Percentiles rank a stretch among this genome's conserved stretches.
phyloP scores from a whole-genome alignment of 2,329 filamentous ascomycete species.

The Xylariaceae sp. region DNA sequence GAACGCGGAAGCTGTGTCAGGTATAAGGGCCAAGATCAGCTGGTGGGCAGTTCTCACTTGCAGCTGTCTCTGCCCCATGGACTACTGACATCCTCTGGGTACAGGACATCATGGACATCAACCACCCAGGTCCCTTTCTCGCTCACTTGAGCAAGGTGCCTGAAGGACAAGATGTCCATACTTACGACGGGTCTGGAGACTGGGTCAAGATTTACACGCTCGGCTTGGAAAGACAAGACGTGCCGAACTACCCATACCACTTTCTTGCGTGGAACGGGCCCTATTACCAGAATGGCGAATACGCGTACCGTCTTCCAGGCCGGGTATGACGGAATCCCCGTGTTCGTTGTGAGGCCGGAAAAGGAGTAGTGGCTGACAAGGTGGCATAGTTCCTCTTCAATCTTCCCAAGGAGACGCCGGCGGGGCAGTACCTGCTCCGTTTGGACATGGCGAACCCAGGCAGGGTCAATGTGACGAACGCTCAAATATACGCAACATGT shows the following conservation, averaged over 20 bases:
- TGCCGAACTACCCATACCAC: not conserved
- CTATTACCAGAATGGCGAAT: not conserved
- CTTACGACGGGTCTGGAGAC: slow-evolving; percentile 18
- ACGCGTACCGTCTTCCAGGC: not conserved
- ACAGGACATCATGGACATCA: slow-evolving; percentile 12
- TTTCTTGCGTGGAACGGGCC: slow-evolving; percentile 4
- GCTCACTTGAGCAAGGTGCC: slow-evolving; percentile 16
- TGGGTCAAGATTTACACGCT: slow-evolving; percentile 20
- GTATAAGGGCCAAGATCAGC: not conserved
- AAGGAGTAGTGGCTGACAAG: not conserved
- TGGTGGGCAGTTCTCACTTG: not conserved
- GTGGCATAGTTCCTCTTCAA: slow-evolving; percentile 15
- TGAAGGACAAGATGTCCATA: slow-evolving; percentile 11
- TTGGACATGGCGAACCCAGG: slow-evolving; percentile 1
- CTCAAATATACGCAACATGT: slow-evolving; percentile 8
- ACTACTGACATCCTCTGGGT: no score
- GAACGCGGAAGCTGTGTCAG: not conserved
- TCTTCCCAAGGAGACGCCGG: slow-evolving; percentile 17
- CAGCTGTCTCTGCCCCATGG: not conserved
- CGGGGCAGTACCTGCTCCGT: slow-evolving; percentile 16
- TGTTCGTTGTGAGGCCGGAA: not conserved
- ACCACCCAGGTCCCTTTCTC: slow-evolving; percentile 15
- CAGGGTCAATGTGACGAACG: not conserved
- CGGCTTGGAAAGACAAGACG: slow-evolving; percentile 6
- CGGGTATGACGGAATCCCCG: not conserved